phyloP scores from a whole-genome alignment of 2,329 filamentous ascomycete species.

The Thermothelomyces thermophilus region DNA sequence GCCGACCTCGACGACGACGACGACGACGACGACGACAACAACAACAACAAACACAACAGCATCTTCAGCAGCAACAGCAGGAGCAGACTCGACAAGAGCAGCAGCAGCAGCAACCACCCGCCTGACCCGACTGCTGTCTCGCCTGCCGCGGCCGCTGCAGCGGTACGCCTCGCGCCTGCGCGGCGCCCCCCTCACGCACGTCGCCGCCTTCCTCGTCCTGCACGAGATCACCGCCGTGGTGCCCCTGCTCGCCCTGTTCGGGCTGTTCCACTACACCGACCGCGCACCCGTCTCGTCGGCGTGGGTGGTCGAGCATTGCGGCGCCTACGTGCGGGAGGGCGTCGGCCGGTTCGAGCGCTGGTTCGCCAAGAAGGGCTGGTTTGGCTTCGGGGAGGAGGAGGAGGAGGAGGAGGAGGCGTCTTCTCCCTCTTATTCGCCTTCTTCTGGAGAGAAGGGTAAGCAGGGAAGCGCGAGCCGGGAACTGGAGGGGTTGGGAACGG shows the following conservation, averaged over 20 bases:
- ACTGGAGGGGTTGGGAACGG: slow-evolving; percentile 14
- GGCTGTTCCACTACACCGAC: slow-evolving; percentile 70
- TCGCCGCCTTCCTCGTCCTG: slow-evolving; percentile 78
- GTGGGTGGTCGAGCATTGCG: slow-evolving; percentile 45
- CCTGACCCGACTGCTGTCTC: slow-evolving; percentile 41
- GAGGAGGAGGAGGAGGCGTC: slow-evolving; percentile 21
- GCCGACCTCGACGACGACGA: not conserved
- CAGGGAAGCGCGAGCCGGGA: slow-evolving; percentile 31
- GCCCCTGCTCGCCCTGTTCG: slow-evolving; percentile 68
- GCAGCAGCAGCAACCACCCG: slow-evolving; percentile 25
- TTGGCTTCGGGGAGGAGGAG: slow-evolving; percentile 49
- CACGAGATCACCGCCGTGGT: slow-evolving; percentile 88
- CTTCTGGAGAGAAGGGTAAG: slow-evolving; percentile 18
- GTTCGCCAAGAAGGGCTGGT: slow-evolving; percentile 74
- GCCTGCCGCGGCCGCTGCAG: slow-evolving; percentile 60
- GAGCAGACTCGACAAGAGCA: not conserved
- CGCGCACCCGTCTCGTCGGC: slow-evolving; percentile 54
- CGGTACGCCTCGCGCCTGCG: slow-evolving; percentile 64
- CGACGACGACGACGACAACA: not conserved
- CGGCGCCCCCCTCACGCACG: slow-evolving; percentile 71
- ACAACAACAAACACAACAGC: not conserved
- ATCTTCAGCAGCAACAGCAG: not conserved
- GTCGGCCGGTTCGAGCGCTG: slow-evolving; percentile 71
- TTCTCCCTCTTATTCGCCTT: not conserved
- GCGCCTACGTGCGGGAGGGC: slow-evolving; percentile 50